Evolutionary conservation across 2,329 filamentous ascomycete species (phyloP).

Genomic region (Colletotrichum viniferum): DNA sequence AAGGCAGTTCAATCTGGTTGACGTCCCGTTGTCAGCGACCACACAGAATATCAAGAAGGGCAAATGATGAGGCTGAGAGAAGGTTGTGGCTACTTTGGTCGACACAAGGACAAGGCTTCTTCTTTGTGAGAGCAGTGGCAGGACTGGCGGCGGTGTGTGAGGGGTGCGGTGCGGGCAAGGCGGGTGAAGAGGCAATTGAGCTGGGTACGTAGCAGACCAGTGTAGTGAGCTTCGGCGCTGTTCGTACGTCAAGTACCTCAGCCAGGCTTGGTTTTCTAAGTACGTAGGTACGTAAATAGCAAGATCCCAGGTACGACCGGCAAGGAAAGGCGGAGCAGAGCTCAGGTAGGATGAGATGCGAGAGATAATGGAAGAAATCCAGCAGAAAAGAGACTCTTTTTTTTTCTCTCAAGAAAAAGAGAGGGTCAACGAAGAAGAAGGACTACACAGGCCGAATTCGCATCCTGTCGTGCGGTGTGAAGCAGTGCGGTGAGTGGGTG

Average conservation of each 20-base stretch:
- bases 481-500: background rate
- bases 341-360: background rate
- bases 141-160: background rate
- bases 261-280: background rate
- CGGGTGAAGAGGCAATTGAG: background rate
- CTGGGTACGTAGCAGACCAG: background rate
- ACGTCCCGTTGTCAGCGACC: background rate
- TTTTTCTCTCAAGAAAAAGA: background rate
- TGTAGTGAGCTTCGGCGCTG: background rate
- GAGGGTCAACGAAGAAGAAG: background rate
- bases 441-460: background rate
- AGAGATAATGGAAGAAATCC: background rate
- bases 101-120: background rate
- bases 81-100: background rate
- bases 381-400: background rate
- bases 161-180: background rate
- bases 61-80: conserved; percentile 3
- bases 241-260: background rate
- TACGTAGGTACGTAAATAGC: background rate
- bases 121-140: background rate
- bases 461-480: background rate
- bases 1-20: background rate
- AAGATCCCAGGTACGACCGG: background rate
- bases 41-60: background rate
- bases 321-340: background rate